These are phyloP conservation scores for Umbelopsis sp. DNA, from an alignment of 371 early-diverging fungal genomes.

Conservation along the genomic window DNA sequence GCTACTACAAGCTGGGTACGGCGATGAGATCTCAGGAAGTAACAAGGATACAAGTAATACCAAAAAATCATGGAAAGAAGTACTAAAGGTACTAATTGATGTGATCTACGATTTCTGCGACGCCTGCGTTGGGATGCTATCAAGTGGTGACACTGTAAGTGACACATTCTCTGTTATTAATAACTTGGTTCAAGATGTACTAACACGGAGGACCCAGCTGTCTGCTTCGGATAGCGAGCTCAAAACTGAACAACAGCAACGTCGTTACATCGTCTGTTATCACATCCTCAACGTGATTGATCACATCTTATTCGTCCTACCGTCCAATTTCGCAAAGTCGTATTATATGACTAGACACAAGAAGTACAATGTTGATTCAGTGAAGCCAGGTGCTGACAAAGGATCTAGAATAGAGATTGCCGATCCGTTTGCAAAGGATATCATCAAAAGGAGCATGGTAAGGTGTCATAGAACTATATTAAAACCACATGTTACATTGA, in stretches of 20 bases:
- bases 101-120: background rate
- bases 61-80: background rate
- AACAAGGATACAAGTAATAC: background rate
- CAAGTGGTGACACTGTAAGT: background rate
- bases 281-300: constrained; percentile 2
- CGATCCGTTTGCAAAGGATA: background rate
- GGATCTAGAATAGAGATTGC: background rate
- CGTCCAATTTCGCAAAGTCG: background rate
- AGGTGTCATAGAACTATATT: background rate
- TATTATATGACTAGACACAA: constrained; percentile 3
- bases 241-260: background rate
- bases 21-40: background rate
- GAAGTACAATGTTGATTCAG: background rate
- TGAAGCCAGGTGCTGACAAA: background rate
- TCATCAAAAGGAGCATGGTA: background rate
- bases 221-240: background rate
- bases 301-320: background rate
- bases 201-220: too few relatives aligned
- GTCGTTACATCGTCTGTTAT: constrained; percentile 3
- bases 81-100: background rate
- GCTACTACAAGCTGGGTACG: background rate
- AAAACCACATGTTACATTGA: too few relatives aligned
- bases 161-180: too few relatives aligned
- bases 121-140: background rate
- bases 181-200: too few relatives aligned